Percentiles rank a stretch among this genome's conserved stretches.
These are phyloP conservation scores for Colletotrichum sojae DNA, from an alignment of 2,329 filamentous ascomycete genomes.

Conservation along the genomic window DNA sequence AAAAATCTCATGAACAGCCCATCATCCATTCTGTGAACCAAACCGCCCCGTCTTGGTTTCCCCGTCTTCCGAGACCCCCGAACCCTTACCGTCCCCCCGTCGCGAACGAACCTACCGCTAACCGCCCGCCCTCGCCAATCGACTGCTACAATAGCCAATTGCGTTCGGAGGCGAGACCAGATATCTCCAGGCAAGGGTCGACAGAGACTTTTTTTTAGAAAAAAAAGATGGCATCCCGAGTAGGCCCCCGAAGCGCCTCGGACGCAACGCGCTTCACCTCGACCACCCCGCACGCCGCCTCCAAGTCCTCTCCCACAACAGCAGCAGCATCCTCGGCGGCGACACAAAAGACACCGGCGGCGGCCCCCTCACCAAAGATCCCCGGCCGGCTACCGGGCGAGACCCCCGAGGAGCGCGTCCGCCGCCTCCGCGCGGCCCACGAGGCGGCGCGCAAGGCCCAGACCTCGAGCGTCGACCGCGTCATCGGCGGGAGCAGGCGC, in stretches of 20 bases:
- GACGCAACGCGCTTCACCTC: conserved; percentile 82
- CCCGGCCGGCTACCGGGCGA: conserved; percentile 59
- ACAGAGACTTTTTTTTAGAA: background rate
- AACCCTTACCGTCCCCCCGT: too few relatives aligned
- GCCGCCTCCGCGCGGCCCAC: conserved; percentile 77
- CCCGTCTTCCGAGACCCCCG: conserved; percentile 14
- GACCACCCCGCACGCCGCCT: conserved; percentile 73
- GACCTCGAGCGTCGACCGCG: conserved; percentile 65
- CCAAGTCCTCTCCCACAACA: conserved; percentile 65
- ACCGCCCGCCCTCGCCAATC: too few relatives aligned
- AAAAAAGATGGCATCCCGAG: conserved; percentile 56
- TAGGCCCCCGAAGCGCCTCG: conserved; percentile 76
- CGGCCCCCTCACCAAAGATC: conserved; percentile 24
- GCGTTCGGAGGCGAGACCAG: too few relatives aligned
- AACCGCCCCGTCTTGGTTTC: conserved; percentile 17
- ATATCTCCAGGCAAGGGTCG: too few relatives aligned
- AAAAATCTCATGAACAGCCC: conserved; percentile 34
- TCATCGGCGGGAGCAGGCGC: conserved; percentile 63
- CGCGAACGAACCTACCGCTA: too few relatives aligned
- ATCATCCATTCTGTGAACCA: background rate
- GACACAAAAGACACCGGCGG: conserved; percentile 41
- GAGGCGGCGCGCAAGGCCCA: conserved; percentile 74
- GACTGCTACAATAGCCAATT: too few relatives aligned
- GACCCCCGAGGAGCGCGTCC: conserved; percentile 79
- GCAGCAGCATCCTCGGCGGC: conserved; percentile 46